phyloP scores from a whole-genome alignment of 805 yeast genomes.

The Ogataea ramenticola region DNA sequence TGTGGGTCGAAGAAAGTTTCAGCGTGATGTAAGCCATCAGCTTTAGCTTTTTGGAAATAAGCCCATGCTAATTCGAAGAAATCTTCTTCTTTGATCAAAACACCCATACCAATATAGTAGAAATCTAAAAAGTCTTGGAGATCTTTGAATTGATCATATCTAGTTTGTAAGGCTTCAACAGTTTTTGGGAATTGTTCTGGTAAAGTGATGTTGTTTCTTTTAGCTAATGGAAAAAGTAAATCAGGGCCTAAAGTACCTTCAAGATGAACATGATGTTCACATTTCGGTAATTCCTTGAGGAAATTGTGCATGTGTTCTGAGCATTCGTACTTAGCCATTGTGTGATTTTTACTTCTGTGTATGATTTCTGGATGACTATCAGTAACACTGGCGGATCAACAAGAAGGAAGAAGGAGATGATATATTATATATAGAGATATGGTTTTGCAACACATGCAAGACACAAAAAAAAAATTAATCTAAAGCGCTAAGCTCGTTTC shows the following conservation, averaged over 20 bases:
- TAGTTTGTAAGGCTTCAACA: constrained; percentile 46
- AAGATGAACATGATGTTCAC: constrained; percentile 81
- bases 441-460: too few relatives aligned
- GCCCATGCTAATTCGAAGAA: constrained; percentile 74
- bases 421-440: too few relatives aligned
- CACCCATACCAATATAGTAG: constrained; percentile 77
- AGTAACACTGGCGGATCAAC: too few relatives aligned
- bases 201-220: constrained; percentile 51
- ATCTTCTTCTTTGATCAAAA: constrained; percentile 61
- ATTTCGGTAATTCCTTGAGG: constrained; percentile 68
- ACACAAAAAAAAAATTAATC: too few relatives aligned
- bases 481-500: too few relatives aligned
- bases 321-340: constrained; percentile 22
- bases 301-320: constrained; percentile 37
- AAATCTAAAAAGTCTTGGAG: constrained; percentile 73
- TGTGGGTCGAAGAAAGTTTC: constrained; percentile 84
- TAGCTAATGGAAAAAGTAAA: constrained; percentile 59
- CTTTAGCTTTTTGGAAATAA: constrained; percentile 52
- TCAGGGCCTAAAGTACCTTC: constrained; percentile 83
- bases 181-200: constrained; percentile 60
- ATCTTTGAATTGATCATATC: constrained; percentile 57
- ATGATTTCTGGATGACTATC: too few relatives aligned
- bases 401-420: not conserved
- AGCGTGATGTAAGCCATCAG: constrained; percentile 59
- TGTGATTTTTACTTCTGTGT: not conserved